Percentiles rank a stretch among this genome's conserved stretches.
Evolutionary conservation across 768 basidiomycete genomes (phyloP).

Genomic region (Leccinellum luteum): DNA sequence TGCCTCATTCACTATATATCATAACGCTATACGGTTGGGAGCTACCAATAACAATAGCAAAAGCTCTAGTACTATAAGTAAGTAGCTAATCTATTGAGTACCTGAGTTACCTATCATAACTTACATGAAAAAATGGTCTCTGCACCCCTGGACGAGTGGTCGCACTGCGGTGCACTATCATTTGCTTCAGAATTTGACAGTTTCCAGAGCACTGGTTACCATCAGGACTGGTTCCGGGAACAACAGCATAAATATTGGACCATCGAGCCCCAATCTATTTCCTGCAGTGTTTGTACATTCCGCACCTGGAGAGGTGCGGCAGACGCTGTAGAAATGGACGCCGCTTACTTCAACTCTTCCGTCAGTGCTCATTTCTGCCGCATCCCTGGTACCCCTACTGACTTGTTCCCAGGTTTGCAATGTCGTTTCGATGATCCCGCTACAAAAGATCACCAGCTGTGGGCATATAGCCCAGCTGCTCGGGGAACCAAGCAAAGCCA

Average conservation of each 20-base stretch:
- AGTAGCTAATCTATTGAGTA: too few relatives aligned
- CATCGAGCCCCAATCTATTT: background rate
- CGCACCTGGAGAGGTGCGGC: background rate
- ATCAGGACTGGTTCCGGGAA: background rate
- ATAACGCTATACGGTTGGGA: too few relatives aligned
- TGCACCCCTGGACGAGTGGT: too few relatives aligned
- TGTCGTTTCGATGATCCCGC: conserved; percentile 63
- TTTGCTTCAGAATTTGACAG: background rate
- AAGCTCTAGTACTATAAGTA: too few relatives aligned
- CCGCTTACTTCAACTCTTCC: conserved; percentile 18
- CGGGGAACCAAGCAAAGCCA: conserved; percentile 70
- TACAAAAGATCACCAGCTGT: conserved; percentile 66
- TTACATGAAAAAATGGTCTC: too few relatives aligned
- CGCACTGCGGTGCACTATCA: background rate
- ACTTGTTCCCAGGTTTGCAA: conserved; percentile 55
- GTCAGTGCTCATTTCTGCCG: background rate
- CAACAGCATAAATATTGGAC: background rate
- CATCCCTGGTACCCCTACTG: background rate
- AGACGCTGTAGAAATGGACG: conserved; percentile 11
- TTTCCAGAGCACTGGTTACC: background rate
- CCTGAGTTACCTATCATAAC: too few relatives aligned
- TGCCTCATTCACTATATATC: too few relatives aligned
- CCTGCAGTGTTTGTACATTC: background rate
- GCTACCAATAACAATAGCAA: too few relatives aligned
- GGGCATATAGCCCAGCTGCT: conserved; percentile 77